Evolutionary conservation across 192 early-diverging fungal genomes (phyloP).

Genomic region (Funneliformis mosseae): DNA sequence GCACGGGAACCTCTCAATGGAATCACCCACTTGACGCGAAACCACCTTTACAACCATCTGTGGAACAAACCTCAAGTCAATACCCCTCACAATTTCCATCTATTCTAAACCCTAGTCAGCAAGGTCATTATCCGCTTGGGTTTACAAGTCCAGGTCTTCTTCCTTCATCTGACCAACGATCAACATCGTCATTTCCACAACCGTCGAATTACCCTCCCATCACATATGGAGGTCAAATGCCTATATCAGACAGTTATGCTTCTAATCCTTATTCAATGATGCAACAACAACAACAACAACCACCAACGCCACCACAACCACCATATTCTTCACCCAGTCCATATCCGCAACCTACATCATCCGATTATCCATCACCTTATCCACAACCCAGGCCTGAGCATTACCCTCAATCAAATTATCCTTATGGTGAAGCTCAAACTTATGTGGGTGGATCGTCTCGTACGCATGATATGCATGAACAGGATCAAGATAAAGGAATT

Average conservation of each 20-base stretch:
- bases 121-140: background rate
- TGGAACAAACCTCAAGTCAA: background rate
- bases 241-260: background rate
- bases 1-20: background rate
- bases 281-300: background rate
- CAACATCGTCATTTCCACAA: background rate
- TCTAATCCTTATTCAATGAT: background rate
- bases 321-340: no score
- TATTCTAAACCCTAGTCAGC: background rate
- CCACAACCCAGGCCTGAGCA: background rate
- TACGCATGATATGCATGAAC: background rate
- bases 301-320: no score
- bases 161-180: background rate
- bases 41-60: background rate
- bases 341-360: background rate
- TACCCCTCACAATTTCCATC: background rate
- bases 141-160: background rate
- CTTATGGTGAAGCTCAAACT: background rate
- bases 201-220: background rate
- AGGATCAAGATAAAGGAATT: background rate
- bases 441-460: background rate
- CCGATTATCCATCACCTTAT: background rate
- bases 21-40: background rate
- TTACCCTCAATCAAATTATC: background rate
- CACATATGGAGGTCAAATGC: background rate